Evolutionary conservation across 331 rosid genomes (phyloP), one percentile per base, ranked within the genome.

Genomic region (Quercus phellos): DNA sequence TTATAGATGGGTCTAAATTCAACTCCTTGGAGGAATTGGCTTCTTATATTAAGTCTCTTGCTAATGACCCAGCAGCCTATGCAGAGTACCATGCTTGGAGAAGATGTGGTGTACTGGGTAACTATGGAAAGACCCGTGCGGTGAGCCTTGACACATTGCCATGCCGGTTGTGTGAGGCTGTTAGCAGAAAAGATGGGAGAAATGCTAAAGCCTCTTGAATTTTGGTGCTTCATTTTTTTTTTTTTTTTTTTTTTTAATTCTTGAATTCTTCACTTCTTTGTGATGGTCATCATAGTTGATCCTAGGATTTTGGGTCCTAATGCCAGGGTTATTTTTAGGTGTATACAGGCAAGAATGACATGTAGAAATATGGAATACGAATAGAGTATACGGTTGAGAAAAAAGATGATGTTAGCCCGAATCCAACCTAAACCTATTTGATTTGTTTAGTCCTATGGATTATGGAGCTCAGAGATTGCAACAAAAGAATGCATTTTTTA

Each of bases 61-160:
- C 99, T 4, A 82, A 89, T 76, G 94, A 95, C 42, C 97, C 97
- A 0, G 89, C 86, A 26, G 97, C 97, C 26, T 93, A 93, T 80
- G 98, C 99, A 14, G 96, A 95, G 80, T 95, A 87, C 90, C 98
- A 95, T 55, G 99, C 94, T 34, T 95, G 99, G 99, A 87, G 99
- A 88, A 82, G 99, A 88, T 95, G 98, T 2, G 93, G 98, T 3
- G 84, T 86, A 0, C 38, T 91, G 7, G 93, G 91, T 32, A 93
- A 87, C 85, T 95, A 95, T 27, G 69, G 82, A 16, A 91, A 84
- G 78, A 90, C 98, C 27, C 93, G 98, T 27, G 87, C 96, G 0
- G 1, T 85, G 82, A 93, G 99, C 82, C 94, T 95, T 2, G 99
- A 95, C 88, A 89, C 98, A 0, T 77, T 93, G 79, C 99, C 99